Percentiles rank a stretch among this genome's conserved stretches.
These are phyloP conservation scores for Globisporangium canariense DNA, from an alignment of 352 stramenopile species.

Conservation along the genomic window DNA sequence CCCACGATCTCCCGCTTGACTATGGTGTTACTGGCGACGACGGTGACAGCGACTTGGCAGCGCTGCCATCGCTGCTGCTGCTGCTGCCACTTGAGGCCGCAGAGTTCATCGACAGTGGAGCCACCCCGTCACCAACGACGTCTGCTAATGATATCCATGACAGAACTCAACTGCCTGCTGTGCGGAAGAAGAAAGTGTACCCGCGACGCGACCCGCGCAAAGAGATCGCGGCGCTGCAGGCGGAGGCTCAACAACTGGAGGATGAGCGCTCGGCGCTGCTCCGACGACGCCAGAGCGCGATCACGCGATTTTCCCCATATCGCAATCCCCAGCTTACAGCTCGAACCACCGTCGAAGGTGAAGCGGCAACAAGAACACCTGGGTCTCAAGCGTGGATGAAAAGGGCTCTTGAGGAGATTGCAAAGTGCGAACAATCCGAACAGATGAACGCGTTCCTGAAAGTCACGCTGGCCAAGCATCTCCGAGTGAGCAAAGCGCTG, in stretches of 20 bases:
- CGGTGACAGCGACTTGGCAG: no score
- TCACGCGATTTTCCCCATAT: background rate
- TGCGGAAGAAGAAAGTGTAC: constrained; percentile 1
- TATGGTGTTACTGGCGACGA: background rate
- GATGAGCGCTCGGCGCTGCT: background rate
- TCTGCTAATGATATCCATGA: background rate
- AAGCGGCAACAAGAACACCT: background rate
- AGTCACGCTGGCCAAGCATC: background rate
- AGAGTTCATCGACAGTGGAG: background rate
- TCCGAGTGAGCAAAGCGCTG: background rate
- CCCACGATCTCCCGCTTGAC: background rate
- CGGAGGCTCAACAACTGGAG: background rate
- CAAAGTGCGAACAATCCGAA: background rate
- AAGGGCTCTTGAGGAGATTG: background rate
- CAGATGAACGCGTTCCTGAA: constrained; percentile 1
- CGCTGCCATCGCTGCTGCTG: background rate
- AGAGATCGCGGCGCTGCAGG: background rate
- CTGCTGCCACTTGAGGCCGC: background rate
- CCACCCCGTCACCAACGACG: background rate
- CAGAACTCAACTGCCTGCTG: background rate
- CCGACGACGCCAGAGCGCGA: background rate
- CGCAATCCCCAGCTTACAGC: background rate
- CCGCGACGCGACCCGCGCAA: background rate
- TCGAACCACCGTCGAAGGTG: background rate
- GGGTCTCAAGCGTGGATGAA: background rate